phyloP scores from a whole-genome alignment of 225 moss, liverwort and hornwort genomes.

The Polytrichum formosum region DNA sequence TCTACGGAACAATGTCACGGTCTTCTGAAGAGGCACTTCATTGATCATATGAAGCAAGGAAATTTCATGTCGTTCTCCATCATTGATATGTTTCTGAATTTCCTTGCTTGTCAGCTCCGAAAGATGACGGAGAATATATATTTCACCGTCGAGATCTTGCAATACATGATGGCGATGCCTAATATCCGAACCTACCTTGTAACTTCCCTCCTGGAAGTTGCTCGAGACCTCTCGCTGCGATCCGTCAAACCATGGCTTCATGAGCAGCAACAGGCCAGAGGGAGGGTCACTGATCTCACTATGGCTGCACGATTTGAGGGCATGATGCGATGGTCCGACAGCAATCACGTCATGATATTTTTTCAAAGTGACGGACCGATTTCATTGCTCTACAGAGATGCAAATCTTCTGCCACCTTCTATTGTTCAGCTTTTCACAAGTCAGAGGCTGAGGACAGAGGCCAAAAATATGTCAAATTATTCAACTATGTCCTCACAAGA shows the following conservation, averaged over 20 bases:
- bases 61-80: constrained; percentile 51
- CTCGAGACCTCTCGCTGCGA: constrained; percentile 49
- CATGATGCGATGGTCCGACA: constrained; percentile 64
- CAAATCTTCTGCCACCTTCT: constrained; percentile 37
- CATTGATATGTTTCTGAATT: constrained; percentile 52
- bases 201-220: constrained; percentile 38
- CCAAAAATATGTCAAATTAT: constrained; percentile 35
- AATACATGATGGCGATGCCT: constrained; percentile 36
- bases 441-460: constrained; percentile 40
- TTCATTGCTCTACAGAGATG: constrained; percentile 44
- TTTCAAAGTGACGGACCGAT: constrained; percentile 51
- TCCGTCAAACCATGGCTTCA: constrained; percentile 72
- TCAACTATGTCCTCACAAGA: constrained; percentile 48
- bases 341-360: constrained; percentile 63
- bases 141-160: constrained; percentile 42
- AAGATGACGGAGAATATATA: constrained; percentile 41
- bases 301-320: constrained; percentile 52
- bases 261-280: constrained; percentile 45
- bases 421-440: constrained; percentile 39
- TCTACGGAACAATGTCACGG: constrained; percentile 22
- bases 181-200: constrained; percentile 44
- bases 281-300: constrained; percentile 39
- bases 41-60: constrained; percentile 33
- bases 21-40: constrained; percentile 40
- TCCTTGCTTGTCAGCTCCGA: constrained; percentile 48